phyloP scores from a whole-genome alignment of 2,329 filamentous ascomycete genomes.

The Didymellaceae sp. region DNA sequence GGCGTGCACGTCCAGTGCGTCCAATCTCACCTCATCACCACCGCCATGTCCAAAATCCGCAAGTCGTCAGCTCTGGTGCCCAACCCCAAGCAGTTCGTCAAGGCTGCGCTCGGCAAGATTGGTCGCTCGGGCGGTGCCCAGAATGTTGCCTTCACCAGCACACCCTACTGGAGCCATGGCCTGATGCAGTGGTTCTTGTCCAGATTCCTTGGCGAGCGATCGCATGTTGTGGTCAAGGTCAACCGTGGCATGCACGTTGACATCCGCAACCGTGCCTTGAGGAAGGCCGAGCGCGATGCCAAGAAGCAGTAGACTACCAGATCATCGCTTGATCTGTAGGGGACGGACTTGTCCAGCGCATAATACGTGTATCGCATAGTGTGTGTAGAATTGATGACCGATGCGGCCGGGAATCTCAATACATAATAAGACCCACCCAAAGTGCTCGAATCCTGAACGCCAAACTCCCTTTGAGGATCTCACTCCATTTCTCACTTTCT shows the following conservation, averaged over 20 bases:
- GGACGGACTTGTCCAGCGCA: neutral
- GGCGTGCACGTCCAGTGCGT: slow-evolving; percentile 91
- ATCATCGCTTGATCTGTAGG: neutral
- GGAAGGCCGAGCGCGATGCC: slow-evolving; percentile 81
- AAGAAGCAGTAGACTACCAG: slow-evolving; percentile 62
- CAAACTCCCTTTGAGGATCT: neutral
- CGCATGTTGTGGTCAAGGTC: slow-evolving; percentile 61
- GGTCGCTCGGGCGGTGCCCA: slow-evolving; percentile 79
- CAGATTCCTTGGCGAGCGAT: slow-evolving; percentile 65
- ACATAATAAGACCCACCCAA: slow-evolving; percentile 1
- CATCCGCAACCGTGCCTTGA: slow-evolving; percentile 81
- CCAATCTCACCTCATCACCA: slow-evolving; percentile 90
- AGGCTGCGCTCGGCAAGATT: slow-evolving; percentile 77
- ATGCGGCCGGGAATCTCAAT: neutral
- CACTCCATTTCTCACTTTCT: neutral
- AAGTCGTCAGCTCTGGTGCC: slow-evolving; percentile 79
- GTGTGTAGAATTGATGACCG: neutral
- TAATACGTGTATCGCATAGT: neutral
- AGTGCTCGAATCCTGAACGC: slow-evolving; percentile 2
- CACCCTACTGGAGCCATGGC: slow-evolving; percentile 91
- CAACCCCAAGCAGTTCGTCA: slow-evolving; percentile 81
- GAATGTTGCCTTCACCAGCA: slow-evolving; percentile 80
- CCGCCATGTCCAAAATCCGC: slow-evolving; percentile 96
- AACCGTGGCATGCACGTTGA: slow-evolving; percentile 79
- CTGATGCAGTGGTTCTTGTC: slow-evolving; percentile 83